Conservation (phyloP, 2,329 filamentous ascomycete genomes). For the Pseudogymnoascus sp. region DNA sequence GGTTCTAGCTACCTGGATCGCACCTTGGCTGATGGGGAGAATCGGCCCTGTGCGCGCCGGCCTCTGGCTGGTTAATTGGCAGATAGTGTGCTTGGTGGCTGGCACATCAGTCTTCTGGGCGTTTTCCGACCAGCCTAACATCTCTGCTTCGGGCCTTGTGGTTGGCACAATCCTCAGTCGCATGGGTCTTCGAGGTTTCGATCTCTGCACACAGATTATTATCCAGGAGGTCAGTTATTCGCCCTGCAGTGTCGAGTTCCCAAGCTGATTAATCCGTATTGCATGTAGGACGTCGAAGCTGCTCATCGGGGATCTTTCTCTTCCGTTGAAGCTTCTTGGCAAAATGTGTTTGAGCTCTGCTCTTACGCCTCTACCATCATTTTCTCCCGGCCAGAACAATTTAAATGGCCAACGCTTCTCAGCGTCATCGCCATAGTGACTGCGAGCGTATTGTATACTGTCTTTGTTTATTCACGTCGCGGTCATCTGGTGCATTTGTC, state of each 20-base stretch:
- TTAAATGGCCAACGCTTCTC: slow-evolving; percentile 55
- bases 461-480: slow-evolving; percentile 38
- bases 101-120: slow-evolving; percentile 38
- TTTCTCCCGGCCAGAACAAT: slow-evolving; percentile 56
- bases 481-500: slow-evolving; percentile 52
- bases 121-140: slow-evolving; percentile 20
- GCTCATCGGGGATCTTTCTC: slow-evolving; percentile 62
- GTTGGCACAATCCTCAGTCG: slow-evolving; percentile 48
- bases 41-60: slow-evolving; percentile 58
- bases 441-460: slow-evolving; percentile 45
- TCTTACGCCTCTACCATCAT: slow-evolving; percentile 60
- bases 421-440: slow-evolving; percentile 46
- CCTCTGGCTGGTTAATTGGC: slow-evolving; percentile 64
- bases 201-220: slow-evolving; percentile 52
- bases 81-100: slow-evolving; percentile 47
- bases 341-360: slow-evolving; percentile 63
- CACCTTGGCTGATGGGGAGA: slow-evolving; percentile 46
- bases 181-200: slow-evolving; percentile 55
- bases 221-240: slow-evolving; percentile 47
- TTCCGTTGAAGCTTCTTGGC: slow-evolving; percentile 57
- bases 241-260: slow-evolving; percentile 30
- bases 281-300: slow-evolving; percentile 36
- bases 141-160: slow-evolving; percentile 43
- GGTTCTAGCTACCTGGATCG: slow-evolving; percentile 53
- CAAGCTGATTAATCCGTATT: neutral